A percentile compares a stretch with the other conserved stretches of the same genome.
phyloP scores from a whole-genome alignment of 441 rosid species.

The Pelargonium myrrhifolium region DNA sequence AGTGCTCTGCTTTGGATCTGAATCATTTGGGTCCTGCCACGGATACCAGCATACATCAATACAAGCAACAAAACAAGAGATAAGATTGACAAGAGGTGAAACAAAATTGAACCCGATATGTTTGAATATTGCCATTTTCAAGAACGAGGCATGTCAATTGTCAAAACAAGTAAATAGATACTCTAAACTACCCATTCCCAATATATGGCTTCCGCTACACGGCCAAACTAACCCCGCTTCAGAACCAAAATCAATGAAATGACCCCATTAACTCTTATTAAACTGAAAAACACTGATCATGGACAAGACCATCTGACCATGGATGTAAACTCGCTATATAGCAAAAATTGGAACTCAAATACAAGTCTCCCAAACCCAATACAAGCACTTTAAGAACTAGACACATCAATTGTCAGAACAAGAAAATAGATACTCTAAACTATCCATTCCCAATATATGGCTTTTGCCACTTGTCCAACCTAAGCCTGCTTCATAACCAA shows the following conservation, averaged over 20 bases:
- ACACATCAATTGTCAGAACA: neutral
- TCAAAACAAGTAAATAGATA: neutral
- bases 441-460: neutral
- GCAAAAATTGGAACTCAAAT: no score
- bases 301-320: neutral
- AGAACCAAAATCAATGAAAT: neutral
- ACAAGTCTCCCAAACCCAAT: no score
- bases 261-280: neutral
- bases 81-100: neutral
- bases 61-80: neutral
- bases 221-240: neutral
- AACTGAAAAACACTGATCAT: neutral
- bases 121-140: neutral
- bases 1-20: slow-evolving; percentile 56
- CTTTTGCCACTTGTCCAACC: neutral
- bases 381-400: neutral
- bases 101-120: neutral
- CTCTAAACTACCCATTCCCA: neutral
- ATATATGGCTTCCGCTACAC: neutral
- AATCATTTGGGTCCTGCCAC: slow-evolving; percentile 52
- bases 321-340: no score
- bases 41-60: slow-evolving; percentile 7
- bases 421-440: neutral
- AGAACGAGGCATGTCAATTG: neutral
- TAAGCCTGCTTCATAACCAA: neutral